Evolutionary conservation across 768 basidiomycete genomes (phyloP), one percentile per base, ranked within the genome.

Genomic region (Pleurotus platypus): DNA sequence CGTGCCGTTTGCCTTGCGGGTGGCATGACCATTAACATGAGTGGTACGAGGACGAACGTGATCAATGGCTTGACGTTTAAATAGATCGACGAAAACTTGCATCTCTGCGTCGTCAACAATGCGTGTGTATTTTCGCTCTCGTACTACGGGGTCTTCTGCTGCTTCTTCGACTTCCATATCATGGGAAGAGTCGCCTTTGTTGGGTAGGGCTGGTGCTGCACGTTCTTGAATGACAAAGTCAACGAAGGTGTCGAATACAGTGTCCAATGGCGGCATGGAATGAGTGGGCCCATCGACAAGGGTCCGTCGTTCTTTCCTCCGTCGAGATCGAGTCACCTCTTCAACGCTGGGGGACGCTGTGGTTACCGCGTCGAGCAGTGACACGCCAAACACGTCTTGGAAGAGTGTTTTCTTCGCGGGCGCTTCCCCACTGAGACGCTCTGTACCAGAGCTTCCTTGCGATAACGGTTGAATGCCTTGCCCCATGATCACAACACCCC

Each of bases 351-450:
- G 48, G 5, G 56, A 48, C n/a, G 60, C 54, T 22, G 63, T 56
- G 30, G 55, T 35, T 11, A 60, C 51, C 15, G 68, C 60, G 35
- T 66, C 59, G 62, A 94, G 84, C 2, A 89, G 88, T 45, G 90
- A 83, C 58, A 82, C 75, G 39, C 94, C 94, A 66, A 96, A 97
- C 65, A 95, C 90, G 65, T 95, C 93, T 68, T 92, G 89, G 72
- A 95, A 92, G 5, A 97, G 74, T 6, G 91, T 89, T 60, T 61
- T 76, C 62, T 61, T 64, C 56, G 65, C 66, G 38, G 58, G 39
- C 8, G 65, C 58, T 18, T 64, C 65, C 48, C 67, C 64, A 49
- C 57, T 66, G 57, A 78, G 71, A 40, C 69, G 76, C 37, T 67
- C 74, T 16, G 79, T 72, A 12, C 71, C 69, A 3, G 73, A 63